These are phyloP conservation scores for Colletotrichum higginsianum DNA, from an alignment of 2,329 filamentous ascomycete genomes.

Conservation along the genomic window DNA sequence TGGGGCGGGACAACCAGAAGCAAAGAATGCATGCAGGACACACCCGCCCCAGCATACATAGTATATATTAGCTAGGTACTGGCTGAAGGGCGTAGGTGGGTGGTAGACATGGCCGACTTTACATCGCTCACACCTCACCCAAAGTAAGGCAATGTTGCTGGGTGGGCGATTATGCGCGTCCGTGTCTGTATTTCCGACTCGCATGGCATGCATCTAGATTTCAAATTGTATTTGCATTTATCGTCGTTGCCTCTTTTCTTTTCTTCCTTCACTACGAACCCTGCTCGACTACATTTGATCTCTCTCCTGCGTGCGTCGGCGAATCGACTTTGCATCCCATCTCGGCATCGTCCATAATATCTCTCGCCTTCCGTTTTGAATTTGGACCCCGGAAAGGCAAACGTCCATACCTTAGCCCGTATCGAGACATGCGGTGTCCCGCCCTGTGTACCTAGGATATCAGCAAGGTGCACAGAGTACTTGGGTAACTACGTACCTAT, in stretches of 20 bases:
- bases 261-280: background rate
- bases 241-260: background rate
- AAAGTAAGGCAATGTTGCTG: background rate
- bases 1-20: background rate
- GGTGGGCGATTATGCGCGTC: background rate
- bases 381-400: constrained; percentile 6
- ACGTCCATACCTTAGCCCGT: constrained; percentile 16
- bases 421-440: background rate
- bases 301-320: constrained; percentile 8
- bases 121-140: background rate
- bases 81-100: background rate
- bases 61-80: background rate
- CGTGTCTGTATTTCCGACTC: constrained; percentile 15
- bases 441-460: too few species aligned
- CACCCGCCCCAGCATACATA: background rate
- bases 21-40: background rate
- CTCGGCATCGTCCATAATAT: constrained; percentile 16
- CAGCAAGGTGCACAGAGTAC: too few species aligned
- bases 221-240: constrained; percentile 16
- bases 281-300: constrained; percentile 1
- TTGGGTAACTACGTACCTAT: too few species aligned
- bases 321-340: constrained; percentile 6
- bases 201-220: constrained; percentile 4
- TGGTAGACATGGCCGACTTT: background rate
- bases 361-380: background rate